Conservation (phyloP, 441 rosid species). For the Biscutella laevigata region DNA sequence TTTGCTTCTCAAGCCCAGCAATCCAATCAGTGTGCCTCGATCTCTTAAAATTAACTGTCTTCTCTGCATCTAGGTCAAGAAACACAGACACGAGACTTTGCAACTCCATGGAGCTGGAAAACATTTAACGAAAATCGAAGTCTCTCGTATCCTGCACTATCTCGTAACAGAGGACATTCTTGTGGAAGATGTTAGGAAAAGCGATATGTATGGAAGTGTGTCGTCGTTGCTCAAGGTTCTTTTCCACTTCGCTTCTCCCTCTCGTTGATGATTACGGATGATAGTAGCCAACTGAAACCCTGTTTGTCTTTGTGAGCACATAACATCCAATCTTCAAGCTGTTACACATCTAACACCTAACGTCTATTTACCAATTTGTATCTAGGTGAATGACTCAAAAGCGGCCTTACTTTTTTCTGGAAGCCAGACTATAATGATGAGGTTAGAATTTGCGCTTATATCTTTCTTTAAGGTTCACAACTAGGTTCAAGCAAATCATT, state of each 20-base stretch:
- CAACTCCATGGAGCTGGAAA: slow-evolving; percentile 89
- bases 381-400: slow-evolving; percentile 74
- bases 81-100: slow-evolving; percentile 64
- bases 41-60: slow-evolving; percentile 9
- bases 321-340: not conserved
- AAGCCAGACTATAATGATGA: slow-evolving; percentile 43
- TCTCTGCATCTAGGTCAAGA: slow-evolving; percentile 56
- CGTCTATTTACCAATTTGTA: slow-evolving; percentile 6
- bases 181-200: slow-evolving; percentile 82
- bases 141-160: slow-evolving; percentile 69
- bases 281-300: not conserved
- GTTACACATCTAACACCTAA: slow-evolving; percentile 2
- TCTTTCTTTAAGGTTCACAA: slow-evolving; percentile 9
- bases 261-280: slow-evolving; percentile 3
- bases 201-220: slow-evolving; percentile 82
- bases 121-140: slow-evolving; percentile 67
- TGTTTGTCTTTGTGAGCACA: not conserved
- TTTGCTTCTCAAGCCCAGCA: not conserved
- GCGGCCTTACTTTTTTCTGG: slow-evolving; percentile 44
- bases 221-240: slow-evolving; percentile 79
- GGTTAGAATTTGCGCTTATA: slow-evolving; percentile 34
- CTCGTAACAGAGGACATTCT: slow-evolving; percentile 78
- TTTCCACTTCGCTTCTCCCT: slow-evolving; percentile 5
- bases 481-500: slow-evolving; percentile 3
- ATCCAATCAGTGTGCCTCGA: not conserved